A percentile compares a stretch with the other conserved stretches of the same genome.
phyloP scores from a whole-genome alignment of 1,284 basidiomycete species.

The Melampsora occidentalis region DNA sequence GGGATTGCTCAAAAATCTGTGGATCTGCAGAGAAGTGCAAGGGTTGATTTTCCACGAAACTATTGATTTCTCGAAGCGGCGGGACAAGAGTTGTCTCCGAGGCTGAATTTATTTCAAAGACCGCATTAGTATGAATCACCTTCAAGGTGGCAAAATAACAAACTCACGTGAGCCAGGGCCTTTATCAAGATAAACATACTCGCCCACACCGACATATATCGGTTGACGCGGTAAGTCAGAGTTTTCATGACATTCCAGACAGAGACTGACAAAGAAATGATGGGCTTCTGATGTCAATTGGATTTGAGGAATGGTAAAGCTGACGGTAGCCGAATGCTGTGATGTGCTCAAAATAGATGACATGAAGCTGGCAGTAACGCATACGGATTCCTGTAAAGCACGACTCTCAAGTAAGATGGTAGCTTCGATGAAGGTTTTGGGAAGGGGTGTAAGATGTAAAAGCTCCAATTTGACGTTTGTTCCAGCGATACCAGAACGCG shows the following conservation, averaged over 20 bases:
- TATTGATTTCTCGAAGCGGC: not conserved
- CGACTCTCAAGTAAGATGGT: not conserved
- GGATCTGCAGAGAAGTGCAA: not conserved
- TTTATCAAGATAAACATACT: not conserved
- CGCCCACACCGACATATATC: not conserved
- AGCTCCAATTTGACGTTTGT: not conserved
- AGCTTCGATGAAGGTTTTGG: not conserved
- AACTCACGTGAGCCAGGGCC: not conserved
- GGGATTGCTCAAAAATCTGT: not conserved
- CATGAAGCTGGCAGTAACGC: not conserved
- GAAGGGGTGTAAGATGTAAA: not conserved
- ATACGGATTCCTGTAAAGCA: not conserved
- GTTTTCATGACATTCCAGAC: not conserved
- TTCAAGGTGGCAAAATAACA: not conserved
- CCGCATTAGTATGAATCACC: not conserved
- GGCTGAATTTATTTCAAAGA: not conserved
- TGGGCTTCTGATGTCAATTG: not conserved
- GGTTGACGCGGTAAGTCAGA: not conserved
- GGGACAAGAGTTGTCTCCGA: not conserved
- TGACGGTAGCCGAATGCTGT: not conserved
- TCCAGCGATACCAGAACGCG: not conserved
- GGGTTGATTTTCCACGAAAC: not conserved
- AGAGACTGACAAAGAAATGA: not conserved
- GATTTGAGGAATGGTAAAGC: not conserved
- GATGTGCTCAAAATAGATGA: not conserved